phyloP scores from a whole-genome alignment of 441 rosid species.

The Hura crepitans region DNA sequence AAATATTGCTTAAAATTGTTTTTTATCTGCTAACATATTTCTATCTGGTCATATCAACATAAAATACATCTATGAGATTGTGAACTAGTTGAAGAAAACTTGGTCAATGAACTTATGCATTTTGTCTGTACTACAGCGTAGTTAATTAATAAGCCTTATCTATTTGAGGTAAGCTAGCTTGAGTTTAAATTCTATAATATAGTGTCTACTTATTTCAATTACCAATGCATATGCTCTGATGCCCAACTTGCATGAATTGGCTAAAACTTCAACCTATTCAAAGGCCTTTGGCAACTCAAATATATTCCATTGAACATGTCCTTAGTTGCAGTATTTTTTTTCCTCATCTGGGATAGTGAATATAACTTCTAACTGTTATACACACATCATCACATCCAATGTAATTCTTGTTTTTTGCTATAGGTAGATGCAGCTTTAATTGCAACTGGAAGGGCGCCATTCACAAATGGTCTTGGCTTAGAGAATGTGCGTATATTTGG shows the following conservation, averaged over 20 bases:
- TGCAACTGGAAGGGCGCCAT: conserved; percentile 97
- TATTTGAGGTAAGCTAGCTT: not conserved
- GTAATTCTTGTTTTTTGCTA: conserved; percentile 22
- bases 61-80: not conserved
- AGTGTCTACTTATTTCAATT: not conserved
- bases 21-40: not conserved
- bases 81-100: not conserved
- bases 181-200: not conserved
- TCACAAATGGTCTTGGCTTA: conserved; percentile 88
- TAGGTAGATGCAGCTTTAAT: conserved; percentile 94
- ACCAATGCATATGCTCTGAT: not conserved
- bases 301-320: not conserved
- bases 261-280: not conserved
- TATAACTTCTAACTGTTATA: not conserved
- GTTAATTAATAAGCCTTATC: not conserved
- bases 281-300: not conserved
- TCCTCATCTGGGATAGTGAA: not conserved
- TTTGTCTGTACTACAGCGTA: not conserved
- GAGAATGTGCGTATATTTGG: conserved; percentile 55
- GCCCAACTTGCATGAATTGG: not conserved
- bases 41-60: not conserved
- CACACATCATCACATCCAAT: not conserved
- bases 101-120: not conserved
- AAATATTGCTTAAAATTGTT: not conserved
- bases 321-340: not conserved